Evolutionary conservation across 2,329 filamentous ascomycete genomes (phyloP).

Genomic region (Periconia macrospinosa): DNA sequence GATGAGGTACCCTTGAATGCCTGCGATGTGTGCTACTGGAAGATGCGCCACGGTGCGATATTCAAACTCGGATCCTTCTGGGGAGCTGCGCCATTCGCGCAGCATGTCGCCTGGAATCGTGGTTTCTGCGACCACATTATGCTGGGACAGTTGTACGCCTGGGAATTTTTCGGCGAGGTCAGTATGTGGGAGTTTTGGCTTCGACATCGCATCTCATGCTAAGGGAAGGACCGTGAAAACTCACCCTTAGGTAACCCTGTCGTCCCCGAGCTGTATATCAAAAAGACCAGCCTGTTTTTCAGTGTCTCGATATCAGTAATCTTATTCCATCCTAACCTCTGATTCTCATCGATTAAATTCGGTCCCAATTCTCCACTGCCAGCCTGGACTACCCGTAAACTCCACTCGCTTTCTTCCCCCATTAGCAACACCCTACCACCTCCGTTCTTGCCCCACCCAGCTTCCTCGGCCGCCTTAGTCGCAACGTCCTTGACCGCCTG

Average conservation of each 20-base stretch:
- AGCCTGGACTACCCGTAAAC: constrained; percentile 33
- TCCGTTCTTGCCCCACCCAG: constrained; percentile 41
- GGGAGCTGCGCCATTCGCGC: constrained; percentile 26
- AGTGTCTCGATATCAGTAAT: constrained; percentile 56
- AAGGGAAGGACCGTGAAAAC: background rate
- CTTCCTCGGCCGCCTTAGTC: constrained; percentile 53
- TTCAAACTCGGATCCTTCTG: constrained; percentile 28
- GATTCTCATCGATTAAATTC: constrained; percentile 41
- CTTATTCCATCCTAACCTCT: constrained; percentile 54
- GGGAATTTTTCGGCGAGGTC: background rate
- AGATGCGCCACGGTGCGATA: constrained; percentile 51
- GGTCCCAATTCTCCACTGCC: constrained; percentile 18
- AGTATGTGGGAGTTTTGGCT: too few species aligned
- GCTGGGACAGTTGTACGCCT: constrained; percentile 48
- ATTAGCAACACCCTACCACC: constrained; percentile 55
- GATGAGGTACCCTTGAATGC: constrained; percentile 51
- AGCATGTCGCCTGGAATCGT: constrained; percentile 36
- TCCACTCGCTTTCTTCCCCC: constrained; percentile 45
- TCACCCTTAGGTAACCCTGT: constrained; percentile 51
- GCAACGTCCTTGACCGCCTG: constrained; percentile 53
- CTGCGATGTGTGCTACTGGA: constrained; percentile 52
- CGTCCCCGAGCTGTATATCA: constrained; percentile 53
- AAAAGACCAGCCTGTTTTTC: constrained; percentile 47
- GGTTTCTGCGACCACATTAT: constrained; percentile 47
- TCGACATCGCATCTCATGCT: too few species aligned